phyloP scores from a whole-genome alignment of 140 eudicot species.

The Stevia rebaudiana region DNA sequence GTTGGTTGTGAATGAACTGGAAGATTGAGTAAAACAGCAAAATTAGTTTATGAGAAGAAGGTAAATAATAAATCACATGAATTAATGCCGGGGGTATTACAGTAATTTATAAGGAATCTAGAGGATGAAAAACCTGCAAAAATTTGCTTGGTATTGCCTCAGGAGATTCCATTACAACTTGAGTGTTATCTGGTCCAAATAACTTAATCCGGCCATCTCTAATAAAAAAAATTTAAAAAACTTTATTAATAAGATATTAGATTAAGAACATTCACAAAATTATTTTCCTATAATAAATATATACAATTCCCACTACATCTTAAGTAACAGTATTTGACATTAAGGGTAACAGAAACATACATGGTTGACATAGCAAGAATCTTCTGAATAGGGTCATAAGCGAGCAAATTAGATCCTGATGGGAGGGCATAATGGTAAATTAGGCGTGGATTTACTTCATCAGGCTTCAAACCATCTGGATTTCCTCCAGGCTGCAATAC shows the following conservation, averaged over 20 bases:
- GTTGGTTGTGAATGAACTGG: constrained; percentile 79
- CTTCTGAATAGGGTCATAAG: constrained; percentile 70
- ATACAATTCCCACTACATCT: not conserved
- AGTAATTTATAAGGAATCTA: not conserved
- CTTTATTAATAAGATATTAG: constrained; percentile 4
- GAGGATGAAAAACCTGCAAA: constrained; percentile 47
- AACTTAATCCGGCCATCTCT: constrained; percentile 92
- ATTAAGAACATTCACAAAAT: constrained; percentile 9
- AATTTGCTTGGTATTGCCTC: constrained; percentile 65
- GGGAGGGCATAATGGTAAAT: constrained; percentile 89
- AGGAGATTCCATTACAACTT: constrained; percentile 64
- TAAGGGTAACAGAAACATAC: constrained; percentile 38
- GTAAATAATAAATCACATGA: not conserved
- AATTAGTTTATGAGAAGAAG: constrained; percentile 11
- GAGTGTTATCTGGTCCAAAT: constrained; percentile 80
- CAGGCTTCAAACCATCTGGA: constrained; percentile 62
- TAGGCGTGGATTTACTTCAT: constrained; percentile 59
- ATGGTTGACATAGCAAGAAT: constrained; percentile 78
- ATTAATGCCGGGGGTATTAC: constrained; percentile 6
- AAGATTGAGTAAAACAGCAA: constrained; percentile 9
- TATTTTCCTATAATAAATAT: not conserved
- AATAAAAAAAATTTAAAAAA: constrained; percentile 10
- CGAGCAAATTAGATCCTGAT: constrained; percentile 55
- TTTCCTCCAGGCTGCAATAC: constrained; percentile 63
- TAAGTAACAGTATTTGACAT: constrained; percentile 14